Evolutionary conservation across 345 rosid species (phyloP).

Genomic region (Moringa oleifera): DNA sequence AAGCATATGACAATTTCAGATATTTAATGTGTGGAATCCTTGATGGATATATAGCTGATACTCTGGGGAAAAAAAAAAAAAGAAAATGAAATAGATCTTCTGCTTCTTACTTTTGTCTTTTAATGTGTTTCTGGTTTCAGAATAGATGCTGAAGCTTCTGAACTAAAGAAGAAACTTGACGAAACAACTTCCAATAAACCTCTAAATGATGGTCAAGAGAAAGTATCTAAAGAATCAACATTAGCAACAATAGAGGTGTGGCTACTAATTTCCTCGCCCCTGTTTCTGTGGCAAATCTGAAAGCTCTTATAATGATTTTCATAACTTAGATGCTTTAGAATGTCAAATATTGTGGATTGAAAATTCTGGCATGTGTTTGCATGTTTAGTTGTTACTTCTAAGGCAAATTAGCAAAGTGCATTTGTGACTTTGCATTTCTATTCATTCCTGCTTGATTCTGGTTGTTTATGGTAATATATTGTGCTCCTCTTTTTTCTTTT

Average conservation of each 20-base stretch:
- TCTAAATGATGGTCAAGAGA: slow-evolving; percentile 38
- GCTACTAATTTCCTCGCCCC: slow-evolving; percentile 7
- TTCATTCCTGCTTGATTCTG: not conserved
- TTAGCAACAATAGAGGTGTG: slow-evolving; percentile 60
- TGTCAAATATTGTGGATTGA: not conserved
- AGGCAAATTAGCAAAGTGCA: not conserved
- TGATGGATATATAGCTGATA: not conserved
- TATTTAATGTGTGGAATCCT: not conserved
- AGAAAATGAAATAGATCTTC: not conserved
- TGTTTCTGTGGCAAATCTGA: not conserved
- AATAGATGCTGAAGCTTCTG: slow-evolving; percentile 70
- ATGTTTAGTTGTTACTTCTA: not conserved
- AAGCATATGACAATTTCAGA: too few relatives aligned
- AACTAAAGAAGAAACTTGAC: slow-evolving; percentile 62
- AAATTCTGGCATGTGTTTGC: not conserved
- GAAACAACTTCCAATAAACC: slow-evolving; percentile 31
- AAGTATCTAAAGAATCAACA: slow-evolving; percentile 39
- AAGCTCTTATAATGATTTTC: not conserved
- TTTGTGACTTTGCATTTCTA: too few relatives aligned
- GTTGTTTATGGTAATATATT: not conserved
- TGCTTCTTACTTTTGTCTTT: slow-evolving; percentile 6
- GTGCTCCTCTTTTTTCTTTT: too few relatives aligned
- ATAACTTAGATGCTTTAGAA: not conserved
- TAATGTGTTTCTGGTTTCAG: slow-evolving; percentile 36
- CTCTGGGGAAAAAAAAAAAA: not conserved